Evolutionary conservation across 176 grass and related monocot species (phyloP).

Genomic region (Avena insularis): DNA sequence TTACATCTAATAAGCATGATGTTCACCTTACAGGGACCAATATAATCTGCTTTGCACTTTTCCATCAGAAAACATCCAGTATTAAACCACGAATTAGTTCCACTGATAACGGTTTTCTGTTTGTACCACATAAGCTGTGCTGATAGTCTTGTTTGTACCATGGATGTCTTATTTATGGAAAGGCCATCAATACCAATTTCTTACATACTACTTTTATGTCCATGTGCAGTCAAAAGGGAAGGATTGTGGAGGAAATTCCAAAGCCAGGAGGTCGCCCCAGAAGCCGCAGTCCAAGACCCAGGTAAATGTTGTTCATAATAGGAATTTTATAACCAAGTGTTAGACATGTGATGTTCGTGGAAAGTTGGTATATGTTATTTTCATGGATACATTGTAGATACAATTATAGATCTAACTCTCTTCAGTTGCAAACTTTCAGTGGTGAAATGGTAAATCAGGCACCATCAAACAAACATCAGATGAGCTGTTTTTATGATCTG

Average conservation of each 20-base stretch:
- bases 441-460: neutral
- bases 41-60: neutral
- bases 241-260: conserved; percentile 68
- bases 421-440: neutral
- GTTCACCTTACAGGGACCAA: neutral
- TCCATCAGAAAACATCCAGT: neutral
- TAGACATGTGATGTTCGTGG: neutral
- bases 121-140: neutral
- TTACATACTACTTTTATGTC: conserved; percentile 17
- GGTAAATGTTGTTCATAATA: conserved; percentile 45
- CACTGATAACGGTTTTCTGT: neutral
- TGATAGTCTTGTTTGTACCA: conserved; percentile 28
- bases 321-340: neutral
- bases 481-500: neutral
- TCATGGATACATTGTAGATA: neutral
- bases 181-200: neutral
- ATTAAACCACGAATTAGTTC: neutral
- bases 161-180: neutral
- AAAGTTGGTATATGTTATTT: conserved; percentile 20
- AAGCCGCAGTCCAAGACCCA: conserved; percentile 82
- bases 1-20: neutral
- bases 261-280: conserved; percentile 67
- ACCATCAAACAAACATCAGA: neutral
- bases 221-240: conserved; percentile 73
- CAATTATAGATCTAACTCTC: neutral